Percentiles rank a stretch among this genome's conserved stretches.
These are phyloP conservation scores for Chimonanthus salicifolius DNA, from an alignment of 164 flowering plant genomes.

Conservation along the genomic window DNA sequence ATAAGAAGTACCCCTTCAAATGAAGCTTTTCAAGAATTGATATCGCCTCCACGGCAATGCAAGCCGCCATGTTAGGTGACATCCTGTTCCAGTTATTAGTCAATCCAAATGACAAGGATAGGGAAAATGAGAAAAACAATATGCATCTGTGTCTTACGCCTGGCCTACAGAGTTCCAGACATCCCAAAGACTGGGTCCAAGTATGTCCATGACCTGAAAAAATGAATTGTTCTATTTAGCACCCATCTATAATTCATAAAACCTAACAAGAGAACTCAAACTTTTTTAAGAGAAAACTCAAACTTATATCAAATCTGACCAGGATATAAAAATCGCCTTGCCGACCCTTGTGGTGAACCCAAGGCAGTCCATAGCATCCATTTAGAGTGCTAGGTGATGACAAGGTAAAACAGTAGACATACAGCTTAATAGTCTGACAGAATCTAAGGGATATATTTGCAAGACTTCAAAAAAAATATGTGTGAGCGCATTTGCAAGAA, in stretches of 20 bases:
- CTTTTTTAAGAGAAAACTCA: background rate
- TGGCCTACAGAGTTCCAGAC: slow-evolving; percentile 81
- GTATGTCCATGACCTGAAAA: slow-evolving; percentile 89
- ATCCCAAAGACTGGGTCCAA: slow-evolving; percentile 96
- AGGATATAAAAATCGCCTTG: slow-evolving; percentile 85
- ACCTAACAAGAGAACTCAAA: background rate
- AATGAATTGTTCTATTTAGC: background rate
- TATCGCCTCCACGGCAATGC: slow-evolving; percentile 93
- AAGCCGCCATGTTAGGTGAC: slow-evolving; percentile 81
- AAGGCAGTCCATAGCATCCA: slow-evolving; percentile 81
- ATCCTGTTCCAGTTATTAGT: slow-evolving; percentile 47
- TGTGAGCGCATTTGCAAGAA: background rate
- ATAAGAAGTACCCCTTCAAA: slow-evolving; percentile 53
- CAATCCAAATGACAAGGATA: slow-evolving; percentile 7
- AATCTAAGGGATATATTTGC: background rate
- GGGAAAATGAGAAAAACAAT: background rate
- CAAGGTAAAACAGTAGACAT: slow-evolving; percentile 11
- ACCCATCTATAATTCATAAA: background rate
- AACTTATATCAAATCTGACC: slow-evolving; percentile 37
- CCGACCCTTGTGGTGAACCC: slow-evolving; percentile 80
- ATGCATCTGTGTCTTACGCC: slow-evolving; percentile 44
- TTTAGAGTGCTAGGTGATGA: slow-evolving; percentile 44
- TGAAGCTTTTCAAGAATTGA: slow-evolving; percentile 94
- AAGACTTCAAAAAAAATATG: no score
- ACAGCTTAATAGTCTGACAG: background rate